Base-by-base conservation (phyloP, 2,329 filamentous ascomycete genomes). In the Colletotrichum tamarilloi region DNA sequence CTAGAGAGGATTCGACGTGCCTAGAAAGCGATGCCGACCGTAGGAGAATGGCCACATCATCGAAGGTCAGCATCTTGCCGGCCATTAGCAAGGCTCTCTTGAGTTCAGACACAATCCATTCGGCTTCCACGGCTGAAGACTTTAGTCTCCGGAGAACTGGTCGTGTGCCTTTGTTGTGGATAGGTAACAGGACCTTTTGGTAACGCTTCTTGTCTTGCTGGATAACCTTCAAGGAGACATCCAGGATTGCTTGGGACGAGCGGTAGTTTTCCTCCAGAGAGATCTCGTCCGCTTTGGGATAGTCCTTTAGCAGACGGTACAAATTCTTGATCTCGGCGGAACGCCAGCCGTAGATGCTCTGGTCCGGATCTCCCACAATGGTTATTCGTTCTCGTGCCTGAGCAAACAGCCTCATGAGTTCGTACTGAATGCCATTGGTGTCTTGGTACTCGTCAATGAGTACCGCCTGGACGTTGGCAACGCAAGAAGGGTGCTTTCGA, bases 381-480 rank as follows among this genome's bases (percentile, higher is more conserved):
- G 96, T 98, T 76, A 98, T 96, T n/a, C 91, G 89, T 68, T 90
- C 89, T 56, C 89, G 87, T 26, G 87, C 84, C 73, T 94, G 91
- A 1, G 95, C 94, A 78, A 99, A 92, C 1, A 98, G 87, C 75
- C 90, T 92, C 95, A 98, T 98, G 55, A 99, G 85, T 77, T 98
- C 95, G 78, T 97, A 98, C 81, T 99, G 96, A 5, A 98, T 92
- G 24, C 94, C 90, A 80, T 98, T 99, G 8, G 96, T 98, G 83
- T 99, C 96, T 82, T 99, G 96, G 75, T 98, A 99, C 80, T 99
- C 96, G 80, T 99, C 96, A 75, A 99, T 97, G 58, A 99, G 87
- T 7, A 98, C 95, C 0, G 94, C 91, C 81, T 98, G 92, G 22
- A 99, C 92, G 77, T 98, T 98, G 16, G 92, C 92, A 3, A 98